Percentiles rank a stretch among this genome's conserved stretches.
phyloP scores from a whole-genome alignment of 176 grass and related monocot species.

The Musa acuminata region DNA sequence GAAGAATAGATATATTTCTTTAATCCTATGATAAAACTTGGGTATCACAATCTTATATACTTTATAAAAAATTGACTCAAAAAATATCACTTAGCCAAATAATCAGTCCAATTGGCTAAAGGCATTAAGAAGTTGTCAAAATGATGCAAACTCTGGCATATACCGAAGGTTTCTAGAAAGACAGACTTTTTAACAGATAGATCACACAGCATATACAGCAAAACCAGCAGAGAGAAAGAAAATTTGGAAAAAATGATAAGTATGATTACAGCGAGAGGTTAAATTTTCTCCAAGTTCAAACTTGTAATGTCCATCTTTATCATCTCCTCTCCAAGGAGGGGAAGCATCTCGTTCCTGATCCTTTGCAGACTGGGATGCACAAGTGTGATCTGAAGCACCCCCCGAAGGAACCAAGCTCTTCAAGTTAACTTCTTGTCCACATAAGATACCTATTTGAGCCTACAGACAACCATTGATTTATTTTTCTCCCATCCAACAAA shows the following conservation, averaged over 20 bases:
- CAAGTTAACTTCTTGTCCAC: constrained; percentile 62
- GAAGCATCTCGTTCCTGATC: constrained; percentile 32
- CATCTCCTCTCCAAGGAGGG: constrained; percentile 79
- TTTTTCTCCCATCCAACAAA: constrained; percentile 7
- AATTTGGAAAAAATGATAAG: constrained; percentile 2
- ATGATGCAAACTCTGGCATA: too few relatives aligned
- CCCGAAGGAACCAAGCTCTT: constrained; percentile 38
- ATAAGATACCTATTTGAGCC: constrained; percentile 61
- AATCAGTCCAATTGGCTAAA: too few relatives aligned
- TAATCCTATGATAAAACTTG: not conserved
- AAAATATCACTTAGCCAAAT: too few relatives aligned
- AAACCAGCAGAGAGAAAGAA: not conserved
- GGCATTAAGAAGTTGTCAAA: too few relatives aligned
- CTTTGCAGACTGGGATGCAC: constrained; percentile 37
- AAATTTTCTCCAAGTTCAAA: constrained; percentile 93
- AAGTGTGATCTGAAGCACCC: constrained; percentile 20
- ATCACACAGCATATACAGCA: not conserved
- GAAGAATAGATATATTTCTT: not conserved
- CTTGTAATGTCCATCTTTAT: constrained; percentile 89
- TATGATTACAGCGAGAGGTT: constrained; percentile 75
- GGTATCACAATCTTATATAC: not conserved
- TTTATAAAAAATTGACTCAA: too few relatives aligned
- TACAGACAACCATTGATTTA: constrained; percentile 34
- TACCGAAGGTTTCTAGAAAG: too few relatives aligned
- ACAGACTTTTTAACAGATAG: too few relatives aligned